Evolutionary conservation across 305 asterid genomes (phyloP), one percentile per base, ranked within the genome.

Genomic region (Striga hermonthica): DNA sequence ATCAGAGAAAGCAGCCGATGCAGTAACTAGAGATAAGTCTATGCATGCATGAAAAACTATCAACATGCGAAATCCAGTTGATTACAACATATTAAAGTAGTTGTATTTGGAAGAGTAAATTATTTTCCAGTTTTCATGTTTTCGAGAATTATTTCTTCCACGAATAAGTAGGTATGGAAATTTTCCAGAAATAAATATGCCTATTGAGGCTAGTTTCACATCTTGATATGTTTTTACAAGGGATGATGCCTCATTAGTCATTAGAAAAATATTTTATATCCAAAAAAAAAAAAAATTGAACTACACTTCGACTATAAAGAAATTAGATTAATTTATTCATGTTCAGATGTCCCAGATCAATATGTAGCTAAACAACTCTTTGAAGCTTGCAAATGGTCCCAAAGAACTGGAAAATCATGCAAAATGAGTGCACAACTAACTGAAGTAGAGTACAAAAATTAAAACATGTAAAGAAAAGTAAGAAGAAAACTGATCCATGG

Each of bases 291-390:
- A n/a, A n/a, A 36, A 44, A 59, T 28, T 49, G 22, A 68, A 67
- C 43, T n/a, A 68, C 48, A 47, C 35, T 9, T 36, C 38, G 67
- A 66, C 64, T 56, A 41, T 62, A 64, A 9, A 57, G 53, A 62
- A 67, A 7, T 52, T 41, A 54, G 62, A 58, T 48, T 13, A 57
- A 60, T 35, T 7, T 14, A 36, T 41, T 62, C 57, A 49, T 62
- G 58, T 55, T 61, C 50, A 4, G n/a, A 45, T 45, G 65, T 54
- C 57, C 66, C 7, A 65, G 41, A 54, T 38, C 31, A 45, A 61
- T 41, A 61, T 45, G 66, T 13, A 57, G 61, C 48, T 44, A 59
- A 36, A 43, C n/a, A 44, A 45, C 60, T 43, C 11, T 10, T 45
- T 35, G 52, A 60, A 31, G 65, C 65, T 47, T 41, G 7, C 8